phyloP scores from a whole-genome alignment of 2,329 filamentous ascomycete genomes.

The Purpureocillium takamizusanense region DNA sequence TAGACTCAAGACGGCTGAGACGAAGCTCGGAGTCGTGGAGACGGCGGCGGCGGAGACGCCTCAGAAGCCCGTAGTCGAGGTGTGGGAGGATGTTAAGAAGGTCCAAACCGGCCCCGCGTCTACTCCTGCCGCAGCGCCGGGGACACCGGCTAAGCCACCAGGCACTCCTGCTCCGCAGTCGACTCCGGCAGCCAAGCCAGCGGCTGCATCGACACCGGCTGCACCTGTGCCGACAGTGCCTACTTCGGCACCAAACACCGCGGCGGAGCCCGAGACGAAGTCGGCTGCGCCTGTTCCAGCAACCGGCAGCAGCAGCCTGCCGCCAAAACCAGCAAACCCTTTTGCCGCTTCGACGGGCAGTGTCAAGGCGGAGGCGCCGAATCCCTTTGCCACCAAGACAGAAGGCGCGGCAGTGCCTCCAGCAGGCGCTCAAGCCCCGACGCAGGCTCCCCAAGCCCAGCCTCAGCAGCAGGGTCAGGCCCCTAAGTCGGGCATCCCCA shows the following conservation, averaged over 20 bases:
- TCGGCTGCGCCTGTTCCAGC: slow-evolving; percentile 1
- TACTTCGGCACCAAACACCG: no score
- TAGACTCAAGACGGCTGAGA: slow-evolving; percentile 51
- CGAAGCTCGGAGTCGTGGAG: slow-evolving; percentile 71
- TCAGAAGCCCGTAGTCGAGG: slow-evolving; percentile 71
- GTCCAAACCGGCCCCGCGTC: slow-evolving; percentile 46
- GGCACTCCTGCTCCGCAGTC: slow-evolving; percentile 13
- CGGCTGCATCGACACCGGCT: not conserved
- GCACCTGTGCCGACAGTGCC: not conserved
- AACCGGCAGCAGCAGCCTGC: slow-evolving; percentile 1
- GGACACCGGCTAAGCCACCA: slow-evolving; percentile 7
- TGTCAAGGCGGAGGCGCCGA: slow-evolving; percentile 9
- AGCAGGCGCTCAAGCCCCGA: slow-evolving; percentile 5
- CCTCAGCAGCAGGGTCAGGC: slow-evolving; percentile 12
- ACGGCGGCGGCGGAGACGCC: slow-evolving; percentile 81
- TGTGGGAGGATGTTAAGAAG: slow-evolving; percentile 76
- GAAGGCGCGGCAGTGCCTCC: slow-evolving; percentile 9
- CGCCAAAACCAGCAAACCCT: slow-evolving; percentile 17
- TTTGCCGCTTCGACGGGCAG: slow-evolving; percentile 17
- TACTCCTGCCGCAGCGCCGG: slow-evolving; percentile 6
- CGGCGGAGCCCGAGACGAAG: not conserved
- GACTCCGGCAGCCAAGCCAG: slow-evolving; percentile 6
- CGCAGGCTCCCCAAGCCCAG: slow-evolving; percentile 10
- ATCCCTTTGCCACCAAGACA: slow-evolving; percentile 15
- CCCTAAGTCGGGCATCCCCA: slow-evolving; percentile 27